These are phyloP conservation scores for Sarocladium oryzae DNA, from an alignment of 2,329 filamentous ascomycete species.

Conservation along the genomic window DNA sequence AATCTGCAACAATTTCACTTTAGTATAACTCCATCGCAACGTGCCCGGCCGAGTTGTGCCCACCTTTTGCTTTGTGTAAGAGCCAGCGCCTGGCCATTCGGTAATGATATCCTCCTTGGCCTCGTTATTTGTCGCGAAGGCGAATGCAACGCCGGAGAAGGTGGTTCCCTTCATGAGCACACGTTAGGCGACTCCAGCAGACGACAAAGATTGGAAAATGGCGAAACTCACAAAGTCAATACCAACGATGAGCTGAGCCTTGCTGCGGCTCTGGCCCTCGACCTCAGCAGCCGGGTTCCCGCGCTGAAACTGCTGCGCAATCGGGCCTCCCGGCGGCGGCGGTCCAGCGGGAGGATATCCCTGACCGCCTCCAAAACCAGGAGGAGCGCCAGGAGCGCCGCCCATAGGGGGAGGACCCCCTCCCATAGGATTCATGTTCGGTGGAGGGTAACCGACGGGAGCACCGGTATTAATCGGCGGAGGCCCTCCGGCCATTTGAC, in stretches of 20 bases:
- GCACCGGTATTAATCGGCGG: slow-evolving; percentile 62
- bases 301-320: slow-evolving; percentile 36
- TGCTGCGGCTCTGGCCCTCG: slow-evolving; percentile 81
- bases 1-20: slow-evolving; percentile 52
- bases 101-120: slow-evolving; percentile 98
- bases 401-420: slow-evolving; percentile 34
- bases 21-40: slow-evolving; percentile 8
- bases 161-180: slow-evolving; percentile 70
- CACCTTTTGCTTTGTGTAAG: slow-evolving; percentile 98
- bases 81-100: slow-evolving; percentile 96
- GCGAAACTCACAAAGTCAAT: slow-evolving; percentile 81
- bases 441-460: slow-evolving; percentile 53
- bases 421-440: slow-evolving; percentile 37
- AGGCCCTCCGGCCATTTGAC: slow-evolving; percentile 56
- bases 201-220: not conserved
- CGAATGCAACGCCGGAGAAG: slow-evolving; percentile 95
- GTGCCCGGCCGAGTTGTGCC: not conserved
- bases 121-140: slow-evolving; percentile 95
- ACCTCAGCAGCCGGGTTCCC: slow-evolving; percentile 61
- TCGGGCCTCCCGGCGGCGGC: slow-evolving; percentile 27
- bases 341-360: slow-evolving; percentile 43
- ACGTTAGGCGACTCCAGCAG: not conserved
- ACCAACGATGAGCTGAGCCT: slow-evolving; percentile 95
- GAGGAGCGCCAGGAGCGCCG: slow-evolving; percentile 14
- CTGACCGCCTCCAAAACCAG: slow-evolving; percentile 36